Conservation (phyloP, 2,329 filamentous ascomycete species). For the Fusarium longipes region DNA sequence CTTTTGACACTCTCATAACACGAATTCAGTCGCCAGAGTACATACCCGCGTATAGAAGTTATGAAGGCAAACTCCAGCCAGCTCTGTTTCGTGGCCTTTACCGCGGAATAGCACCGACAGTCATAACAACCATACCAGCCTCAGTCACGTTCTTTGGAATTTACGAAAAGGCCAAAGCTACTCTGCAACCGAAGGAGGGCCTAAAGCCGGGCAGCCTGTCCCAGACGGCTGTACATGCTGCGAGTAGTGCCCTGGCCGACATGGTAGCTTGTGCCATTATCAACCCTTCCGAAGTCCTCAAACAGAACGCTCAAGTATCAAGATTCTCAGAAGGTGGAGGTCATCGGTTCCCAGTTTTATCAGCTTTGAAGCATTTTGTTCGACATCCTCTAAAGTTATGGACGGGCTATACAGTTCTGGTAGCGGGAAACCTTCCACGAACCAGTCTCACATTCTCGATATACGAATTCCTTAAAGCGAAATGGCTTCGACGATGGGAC, state of each 20-base stretch:
- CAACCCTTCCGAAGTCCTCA: constrained; percentile 32
- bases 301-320: constrained; percentile 27
- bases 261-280: constrained; percentile 33
- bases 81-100: constrained; percentile 18
- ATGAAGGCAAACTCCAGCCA: constrained; percentile 15
- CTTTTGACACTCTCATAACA: constrained; percentile 33
- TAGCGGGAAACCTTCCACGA: constrained; percentile 29
- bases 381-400: constrained; percentile 20
- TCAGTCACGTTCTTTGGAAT: constrained; percentile 32
- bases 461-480: constrained; percentile 26
- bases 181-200: constrained; percentile 5
- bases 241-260: constrained; percentile 26
- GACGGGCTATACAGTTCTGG: constrained; percentile 29
- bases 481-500: background rate
- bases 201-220: background rate
- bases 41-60: constrained; percentile 7
- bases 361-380: constrained; percentile 23
- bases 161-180: constrained; percentile 18
- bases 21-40: constrained; percentile 27
- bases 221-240: constrained; percentile 17
- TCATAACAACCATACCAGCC: constrained; percentile 25
- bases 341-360: constrained; percentile 1
- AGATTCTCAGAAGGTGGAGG: constrained; percentile 10
- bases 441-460: constrained; percentile 30
- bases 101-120: constrained; percentile 23